Evolutionary conservation across 768 basidiomycete species (phyloP).

Genomic region (Trametes cubensis): DNA sequence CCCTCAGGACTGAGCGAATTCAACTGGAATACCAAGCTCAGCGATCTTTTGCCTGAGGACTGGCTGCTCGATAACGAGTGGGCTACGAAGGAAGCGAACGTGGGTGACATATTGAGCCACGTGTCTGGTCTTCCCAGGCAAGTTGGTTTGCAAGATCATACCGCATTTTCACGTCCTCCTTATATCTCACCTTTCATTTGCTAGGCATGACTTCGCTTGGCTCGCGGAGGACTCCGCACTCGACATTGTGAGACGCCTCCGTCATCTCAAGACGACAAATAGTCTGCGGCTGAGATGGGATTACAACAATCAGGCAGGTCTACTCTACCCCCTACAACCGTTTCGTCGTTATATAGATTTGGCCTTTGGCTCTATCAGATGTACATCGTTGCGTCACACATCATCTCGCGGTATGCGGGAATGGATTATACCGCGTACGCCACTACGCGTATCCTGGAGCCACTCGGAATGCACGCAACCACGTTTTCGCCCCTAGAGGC

Average conservation of each 20-base stretch:
- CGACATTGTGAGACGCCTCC: slow-evolving; percentile 31
- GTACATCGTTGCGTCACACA: slow-evolving; percentile 39
- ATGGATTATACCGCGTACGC: slow-evolving; percentile 44
- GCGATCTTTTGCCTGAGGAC: slow-evolving; percentile 42
- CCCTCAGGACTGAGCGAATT: slow-evolving; percentile 26
- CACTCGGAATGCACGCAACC: slow-evolving; percentile 44
- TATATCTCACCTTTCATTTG: neutral
- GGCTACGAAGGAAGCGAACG: slow-evolving; percentile 39
- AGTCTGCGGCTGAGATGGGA: slow-evolving; percentile 42
- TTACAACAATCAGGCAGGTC: slow-evolving; percentile 43
- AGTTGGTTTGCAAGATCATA: neutral
- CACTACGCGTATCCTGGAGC: slow-evolving; percentile 42
- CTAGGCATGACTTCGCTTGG: slow-evolving; percentile 41
- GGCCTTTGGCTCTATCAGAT: slow-evolving; percentile 34
- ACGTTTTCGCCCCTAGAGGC: slow-evolving; percentile 43
- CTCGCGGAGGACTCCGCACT: slow-evolving; percentile 32
- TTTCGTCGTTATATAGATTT: neutral
- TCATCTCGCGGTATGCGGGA: slow-evolving; percentile 39
- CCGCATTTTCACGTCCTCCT: neutral
- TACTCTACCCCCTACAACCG: neutral
- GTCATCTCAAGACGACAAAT: slow-evolving; percentile 35
- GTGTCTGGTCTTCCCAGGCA: slow-evolving; percentile 36
- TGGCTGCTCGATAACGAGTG: slow-evolving; percentile 48
- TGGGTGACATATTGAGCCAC: slow-evolving; percentile 40
- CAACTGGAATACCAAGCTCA: slow-evolving; percentile 35